These are phyloP conservation scores for Metschnikowia lunata DNA, from an alignment of 805 yeast species.

Conservation along the genomic window DNA sequence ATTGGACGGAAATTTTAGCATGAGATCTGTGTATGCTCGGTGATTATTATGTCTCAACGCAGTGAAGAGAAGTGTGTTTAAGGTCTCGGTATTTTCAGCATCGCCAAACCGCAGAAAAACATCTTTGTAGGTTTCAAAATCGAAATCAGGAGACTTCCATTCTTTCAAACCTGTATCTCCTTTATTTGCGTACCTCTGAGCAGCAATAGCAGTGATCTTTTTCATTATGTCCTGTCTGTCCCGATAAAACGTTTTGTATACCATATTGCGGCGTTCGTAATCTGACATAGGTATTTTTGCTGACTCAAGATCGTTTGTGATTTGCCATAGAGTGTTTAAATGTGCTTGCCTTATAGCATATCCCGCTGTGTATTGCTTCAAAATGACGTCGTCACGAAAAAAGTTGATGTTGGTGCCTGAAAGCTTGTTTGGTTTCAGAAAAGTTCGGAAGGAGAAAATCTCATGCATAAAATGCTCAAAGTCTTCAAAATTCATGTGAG, in stretches of 20 bases:
- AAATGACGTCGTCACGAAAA: conserved; percentile 1
- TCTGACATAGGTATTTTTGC: conserved; percentile 26
- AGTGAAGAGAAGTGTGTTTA: conserved; percentile 24
- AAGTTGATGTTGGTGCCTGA: conserved; percentile 10
- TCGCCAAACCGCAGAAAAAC: conserved; percentile 14
- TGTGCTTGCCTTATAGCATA: conserved; percentile 19
- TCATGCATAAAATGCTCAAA: conserved; percentile 26
- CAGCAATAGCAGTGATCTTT: conserved; percentile 7
- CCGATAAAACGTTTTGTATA: conserved; percentile 28
- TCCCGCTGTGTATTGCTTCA: conserved; percentile 16
- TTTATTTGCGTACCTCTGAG: not conserved
- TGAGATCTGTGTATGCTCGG: conserved; percentile 21
- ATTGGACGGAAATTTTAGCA: conserved; percentile 3
- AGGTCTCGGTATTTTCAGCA: conserved; percentile 15
- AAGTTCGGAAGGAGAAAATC: conserved; percentile 23
- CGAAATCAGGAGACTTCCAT: conserved; percentile 14
- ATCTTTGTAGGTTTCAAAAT: conserved; percentile 19
- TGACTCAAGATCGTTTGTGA: conserved; percentile 26
- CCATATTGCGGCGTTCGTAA: conserved; percentile 26
- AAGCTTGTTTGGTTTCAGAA: conserved; percentile 24
- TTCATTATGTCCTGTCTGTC: conserved; percentile 24
- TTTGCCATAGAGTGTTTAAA: conserved; percentile 18
- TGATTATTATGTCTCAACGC: conserved; percentile 27
- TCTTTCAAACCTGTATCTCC: not conserved
- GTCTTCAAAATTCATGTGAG: conserved; percentile 22